Evolutionary conservation across 805 yeast genomes (phyloP).

Genomic region (Candida palmyrensis): DNA sequence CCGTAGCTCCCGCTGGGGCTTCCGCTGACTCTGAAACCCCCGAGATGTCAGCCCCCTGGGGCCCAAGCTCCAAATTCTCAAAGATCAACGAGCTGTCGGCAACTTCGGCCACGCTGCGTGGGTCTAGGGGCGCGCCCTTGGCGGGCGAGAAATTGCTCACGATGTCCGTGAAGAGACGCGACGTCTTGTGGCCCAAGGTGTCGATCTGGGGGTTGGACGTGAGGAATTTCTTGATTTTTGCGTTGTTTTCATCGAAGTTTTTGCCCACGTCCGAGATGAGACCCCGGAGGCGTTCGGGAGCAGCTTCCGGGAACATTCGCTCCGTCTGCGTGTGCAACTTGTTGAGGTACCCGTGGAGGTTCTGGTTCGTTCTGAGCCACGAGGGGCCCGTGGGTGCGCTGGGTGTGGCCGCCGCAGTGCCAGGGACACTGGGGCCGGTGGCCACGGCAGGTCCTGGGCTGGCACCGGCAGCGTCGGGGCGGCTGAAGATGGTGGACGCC

Average conservation of each 20-base stretch:
- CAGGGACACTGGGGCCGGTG: not conserved
- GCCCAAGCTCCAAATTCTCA: constrained; percentile 19
- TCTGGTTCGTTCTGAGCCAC: too few species aligned
- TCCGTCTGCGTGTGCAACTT: constrained; percentile 7
- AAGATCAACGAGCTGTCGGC: constrained; percentile 23
- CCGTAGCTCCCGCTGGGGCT: too few species aligned
- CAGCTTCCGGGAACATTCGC: not conserved
- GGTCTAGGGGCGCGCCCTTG: constrained; percentile 3
- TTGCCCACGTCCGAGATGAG: constrained; percentile 5
- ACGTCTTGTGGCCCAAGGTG: constrained; percentile 19
- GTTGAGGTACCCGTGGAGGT: constrained; percentile 7
- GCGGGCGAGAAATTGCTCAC: constrained; percentile 21
- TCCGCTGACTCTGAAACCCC: too few species aligned
- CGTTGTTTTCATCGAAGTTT: constrained; percentile 3
- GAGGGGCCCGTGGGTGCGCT: too few species aligned
- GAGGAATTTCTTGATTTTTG: constrained; percentile 13
- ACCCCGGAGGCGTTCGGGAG: too few species aligned
- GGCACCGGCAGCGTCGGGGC: constrained; percentile 2
- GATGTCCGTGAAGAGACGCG: constrained; percentile 19
- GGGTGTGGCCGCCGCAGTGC: not conserved
- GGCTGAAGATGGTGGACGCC: constrained; percentile 16
- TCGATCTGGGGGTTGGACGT: constrained; percentile 17
- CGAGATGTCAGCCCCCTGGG: too few species aligned
- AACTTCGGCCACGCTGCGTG: constrained; percentile 8
- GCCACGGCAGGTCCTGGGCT: not conserved